These are phyloP conservation scores for Quercus phellos DNA, from an alignment of 331 rosid genomes.

Conservation along the genomic window DNA sequence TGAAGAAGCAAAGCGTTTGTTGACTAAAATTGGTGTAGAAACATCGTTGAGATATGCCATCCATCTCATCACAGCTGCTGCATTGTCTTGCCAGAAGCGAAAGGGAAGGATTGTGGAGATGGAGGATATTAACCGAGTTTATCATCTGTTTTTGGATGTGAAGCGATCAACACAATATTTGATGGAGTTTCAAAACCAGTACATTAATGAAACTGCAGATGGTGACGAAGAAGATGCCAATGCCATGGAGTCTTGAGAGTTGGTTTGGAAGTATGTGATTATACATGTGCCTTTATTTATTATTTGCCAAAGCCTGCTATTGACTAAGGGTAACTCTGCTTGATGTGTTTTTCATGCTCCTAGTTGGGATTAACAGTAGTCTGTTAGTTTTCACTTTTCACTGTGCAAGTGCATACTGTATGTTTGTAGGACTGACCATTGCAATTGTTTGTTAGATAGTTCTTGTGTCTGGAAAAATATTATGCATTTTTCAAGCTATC, in stretches of 20 bases:
- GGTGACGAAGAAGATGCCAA: constrained; percentile 62
- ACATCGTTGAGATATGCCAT: constrained; percentile 93
- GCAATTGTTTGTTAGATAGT: not conserved
- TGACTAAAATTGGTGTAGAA: constrained; percentile 91
- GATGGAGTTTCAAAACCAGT: constrained; percentile 91
- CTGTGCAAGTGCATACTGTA: not conserved
- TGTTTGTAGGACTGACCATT: not conserved
- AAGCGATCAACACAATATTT: constrained; percentile 95
- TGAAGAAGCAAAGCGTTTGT: constrained; percentile 69
- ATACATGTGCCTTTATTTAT: too few species aligned
- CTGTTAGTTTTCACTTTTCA: not conserved
- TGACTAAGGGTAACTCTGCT: too few species aligned
- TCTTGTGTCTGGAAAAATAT: not conserved
- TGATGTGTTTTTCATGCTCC: not conserved
- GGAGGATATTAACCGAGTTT: constrained; percentile 91
- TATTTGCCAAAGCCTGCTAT: too few species aligned
- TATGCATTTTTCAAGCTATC: not conserved
- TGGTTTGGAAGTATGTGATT: not conserved
- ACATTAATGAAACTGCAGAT: constrained; percentile 78
- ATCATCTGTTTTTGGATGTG: constrained; percentile 90
- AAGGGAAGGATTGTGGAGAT: constrained; percentile 83
- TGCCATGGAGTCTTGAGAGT: constrained; percentile 55
- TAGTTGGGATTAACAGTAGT: not conserved
- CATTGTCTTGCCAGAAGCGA: constrained; percentile 83
- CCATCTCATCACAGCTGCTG: constrained; percentile 83